Evolutionary conservation across 768 basidiomycete genomes (phyloP).

Genomic region (Asterophora parasitica): DNA sequence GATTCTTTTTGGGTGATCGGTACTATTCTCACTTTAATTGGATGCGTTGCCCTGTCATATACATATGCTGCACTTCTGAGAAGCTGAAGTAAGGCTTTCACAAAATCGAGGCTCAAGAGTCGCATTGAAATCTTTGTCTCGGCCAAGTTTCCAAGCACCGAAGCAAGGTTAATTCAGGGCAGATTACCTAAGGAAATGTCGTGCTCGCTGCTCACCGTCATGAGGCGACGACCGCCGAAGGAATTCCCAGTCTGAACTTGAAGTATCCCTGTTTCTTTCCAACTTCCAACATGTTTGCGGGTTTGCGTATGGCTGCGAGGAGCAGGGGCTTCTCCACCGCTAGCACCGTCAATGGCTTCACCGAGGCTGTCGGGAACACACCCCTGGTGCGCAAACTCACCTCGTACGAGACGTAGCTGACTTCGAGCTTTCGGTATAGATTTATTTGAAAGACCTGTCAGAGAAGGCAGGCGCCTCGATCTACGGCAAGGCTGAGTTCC

Average conservation of each 20-base stretch:
- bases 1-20: slow-evolving; percentile 19
- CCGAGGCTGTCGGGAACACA: slow-evolving; percentile 88
- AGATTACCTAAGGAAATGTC: slow-evolving; percentile 33
- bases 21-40: slow-evolving; percentile 21
- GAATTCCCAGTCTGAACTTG: neutral
- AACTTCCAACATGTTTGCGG: slow-evolving; percentile 29
- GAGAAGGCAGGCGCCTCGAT: slow-evolving; percentile 80
- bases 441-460: slow-evolving; percentile 76
- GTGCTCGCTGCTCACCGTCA: slow-evolving; percentile 26
- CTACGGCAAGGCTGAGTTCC: slow-evolving; percentile 96
- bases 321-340: slow-evolving; percentile 35
- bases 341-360: slow-evolving; percentile 67
- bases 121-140: too few species aligned
- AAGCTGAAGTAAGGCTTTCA: too few species aligned
- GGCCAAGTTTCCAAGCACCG: neutral
- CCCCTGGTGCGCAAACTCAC: slow-evolving; percentile 57
- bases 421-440: slow-evolving; percentile 41
- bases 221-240: neutral
- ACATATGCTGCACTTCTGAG: too few species aligned
- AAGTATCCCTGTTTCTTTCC: slow-evolving; percentile 4
- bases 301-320: slow-evolving; percentile 23
- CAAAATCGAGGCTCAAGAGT: too few species aligned
- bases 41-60: slow-evolving; percentile 11
- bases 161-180: neutral
- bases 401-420: neutral